Conservation (phyloP, 2,329 filamentous ascomycete species). For the Aureobasidium pullulans region DNA sequence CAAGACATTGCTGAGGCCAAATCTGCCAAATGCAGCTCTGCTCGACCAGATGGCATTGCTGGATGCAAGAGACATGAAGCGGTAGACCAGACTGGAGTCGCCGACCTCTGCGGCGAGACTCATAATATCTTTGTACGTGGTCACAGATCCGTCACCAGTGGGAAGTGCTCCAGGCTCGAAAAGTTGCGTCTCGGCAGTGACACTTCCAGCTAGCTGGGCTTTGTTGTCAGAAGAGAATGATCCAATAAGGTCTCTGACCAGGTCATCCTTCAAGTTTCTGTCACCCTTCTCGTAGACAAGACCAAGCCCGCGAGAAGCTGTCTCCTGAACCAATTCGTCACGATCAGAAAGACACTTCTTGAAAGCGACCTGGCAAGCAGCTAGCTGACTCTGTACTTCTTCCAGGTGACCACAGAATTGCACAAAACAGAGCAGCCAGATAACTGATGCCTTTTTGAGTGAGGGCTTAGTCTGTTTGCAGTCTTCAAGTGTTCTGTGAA, state of each 20-base stretch:
- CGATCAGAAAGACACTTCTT: slow-evolving; percentile 79
- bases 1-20: slow-evolving; percentile 85
- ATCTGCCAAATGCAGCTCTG: slow-evolving; percentile 89
- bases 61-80: slow-evolving; percentile 94
- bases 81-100: slow-evolving; percentile 92
- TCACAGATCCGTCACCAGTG: slow-evolving; percentile 84
- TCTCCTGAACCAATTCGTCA: slow-evolving; percentile 93
- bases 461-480: slow-evolving; percentile 83
- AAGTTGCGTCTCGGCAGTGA: slow-evolving; percentile 83
- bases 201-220: slow-evolving; percentile 63
- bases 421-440: slow-evolving; percentile 88
- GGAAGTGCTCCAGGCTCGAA: slow-evolving; percentile 88
- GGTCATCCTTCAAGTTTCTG: slow-evolving; percentile 65
- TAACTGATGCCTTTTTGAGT: slow-evolving; percentile 82
- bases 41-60: slow-evolving; percentile 97
- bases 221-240: slow-evolving; percentile 73
- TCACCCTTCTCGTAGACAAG: slow-evolving; percentile 92
- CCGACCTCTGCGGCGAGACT: slow-evolving; percentile 92
- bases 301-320: slow-evolving; percentile 82
- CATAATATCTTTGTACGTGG: slow-evolving; percentile 96
- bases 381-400: slow-evolving; percentile 65
- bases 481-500: slow-evolving; percentile 68
- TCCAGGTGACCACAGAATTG: slow-evolving; percentile 79
- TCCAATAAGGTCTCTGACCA: slow-evolving; percentile 80
- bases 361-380: slow-evolving; percentile 78